Evolutionary conservation across 495 filamentous ascomycete species (phyloP), one percentile per base, ranked within the genome.

Genomic region (Penicillium simplicissimum): DNA sequence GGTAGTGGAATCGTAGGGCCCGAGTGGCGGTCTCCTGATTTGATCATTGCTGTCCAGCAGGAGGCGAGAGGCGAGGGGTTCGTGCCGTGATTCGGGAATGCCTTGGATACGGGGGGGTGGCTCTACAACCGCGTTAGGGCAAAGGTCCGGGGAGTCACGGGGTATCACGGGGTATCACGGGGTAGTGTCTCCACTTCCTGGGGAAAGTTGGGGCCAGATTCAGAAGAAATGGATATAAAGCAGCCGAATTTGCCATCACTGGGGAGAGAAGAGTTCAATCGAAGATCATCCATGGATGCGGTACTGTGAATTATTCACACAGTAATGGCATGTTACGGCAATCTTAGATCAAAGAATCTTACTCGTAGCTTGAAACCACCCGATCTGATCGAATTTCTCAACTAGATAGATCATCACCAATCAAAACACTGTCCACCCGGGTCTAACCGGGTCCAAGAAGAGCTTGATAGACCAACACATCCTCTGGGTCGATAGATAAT

Each of bases 361-460:
- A 51, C 47, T 15, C 5, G 13, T 14, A 51, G 25, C 23, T 34
- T 52, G 49, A 34, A 34, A 55, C 35, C 19, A 55, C 35, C 52
- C 53, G 37, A 43, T 34, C 28, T 40, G 28, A 51, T 35, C 28
- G 28, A 43, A 23, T 52, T 59, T 47, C 15, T 59, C 37, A n/a
- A 52, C 42, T 59, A 59, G 48, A 52, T 42, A 42, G 36, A 59
- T 42, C 57, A 38, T 52, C 57, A 49, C 45, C 23, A 49, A 49
- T 31, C 21, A 31, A 49, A 25, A n/a, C 21, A 49, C 45, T 45
- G 42, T 31, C 45, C 45, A 25, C 14, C 45, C 25, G 21, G 21
- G 45, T 31, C 23, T 28, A 31, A 8, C 40, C 23, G 25, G 23
- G 23, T 49, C 13, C 45, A 28, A 15, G 11, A 49, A 49, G 45